These are phyloP conservation scores for Cystobasidiopsis lactophilus DNA, from an alignment of 768 basidiomycete genomes.

Conservation along the genomic window DNA sequence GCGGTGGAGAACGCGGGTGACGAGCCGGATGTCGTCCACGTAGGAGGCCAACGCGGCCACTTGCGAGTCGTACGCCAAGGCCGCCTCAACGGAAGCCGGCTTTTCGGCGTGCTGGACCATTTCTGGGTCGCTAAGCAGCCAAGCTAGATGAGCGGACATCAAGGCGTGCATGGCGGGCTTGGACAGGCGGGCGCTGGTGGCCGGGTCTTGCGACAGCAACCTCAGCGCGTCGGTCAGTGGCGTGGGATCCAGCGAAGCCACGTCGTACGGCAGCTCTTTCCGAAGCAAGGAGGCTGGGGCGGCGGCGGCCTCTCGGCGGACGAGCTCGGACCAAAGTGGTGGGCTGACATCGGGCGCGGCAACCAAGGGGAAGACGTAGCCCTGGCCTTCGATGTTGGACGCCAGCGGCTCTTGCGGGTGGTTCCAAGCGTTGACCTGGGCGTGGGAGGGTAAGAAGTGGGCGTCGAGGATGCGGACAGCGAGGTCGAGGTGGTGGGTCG, in stretches of 20 bases:
- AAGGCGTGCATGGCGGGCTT: slow-evolving; percentile 6
- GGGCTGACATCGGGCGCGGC: neutral
- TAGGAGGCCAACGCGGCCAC: slow-evolving; percentile 18
- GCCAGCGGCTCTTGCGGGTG: neutral
- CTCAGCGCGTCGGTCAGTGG: slow-evolving; percentile 17
- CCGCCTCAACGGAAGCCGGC: slow-evolving; percentile 8
- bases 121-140: slow-evolving; percentile 11
- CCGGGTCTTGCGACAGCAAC: slow-evolving; percentile 6
- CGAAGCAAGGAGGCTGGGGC: neutral
- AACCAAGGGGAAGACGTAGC: slow-evolving; percentile 4
- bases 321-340: neutral
- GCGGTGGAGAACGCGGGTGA: slow-evolving; percentile 10
- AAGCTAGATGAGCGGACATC: slow-evolving; percentile 13
- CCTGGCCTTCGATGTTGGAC: neutral
- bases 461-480: slow-evolving; percentile 11
- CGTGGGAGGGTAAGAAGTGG: slow-evolving; percentile 10
- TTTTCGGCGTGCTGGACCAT: slow-evolving; percentile 3
- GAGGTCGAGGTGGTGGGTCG: slow-evolving; percentile 7
- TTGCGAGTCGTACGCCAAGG: slow-evolving; percentile 14
- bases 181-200: neutral
- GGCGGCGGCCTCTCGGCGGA: neutral
- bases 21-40: slow-evolving; percentile 15
- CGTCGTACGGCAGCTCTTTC: neutral
- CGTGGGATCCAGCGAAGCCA: slow-evolving; percentile 10
- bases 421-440: neutral